phyloP scores from a whole-genome alignment of 371 early-diverging fungal species.

The Thermomucor indicae-seudaticae region DNA sequence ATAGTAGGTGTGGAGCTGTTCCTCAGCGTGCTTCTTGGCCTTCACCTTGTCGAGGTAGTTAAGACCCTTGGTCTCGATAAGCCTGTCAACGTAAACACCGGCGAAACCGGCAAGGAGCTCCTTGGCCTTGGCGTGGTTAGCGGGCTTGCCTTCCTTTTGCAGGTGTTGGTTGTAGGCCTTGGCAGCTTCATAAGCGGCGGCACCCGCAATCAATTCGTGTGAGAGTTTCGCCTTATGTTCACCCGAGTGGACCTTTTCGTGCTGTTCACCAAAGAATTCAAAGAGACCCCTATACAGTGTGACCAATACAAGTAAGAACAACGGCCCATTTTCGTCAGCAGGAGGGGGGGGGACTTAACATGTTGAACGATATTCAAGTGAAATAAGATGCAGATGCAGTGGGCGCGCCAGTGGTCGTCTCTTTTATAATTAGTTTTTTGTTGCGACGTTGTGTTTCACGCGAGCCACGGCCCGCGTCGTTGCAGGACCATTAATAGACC shows the following conservation, averaged over 20 bases:
- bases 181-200: conserved; percentile 41
- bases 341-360: too few relatives aligned
- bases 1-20: conserved; percentile 26
- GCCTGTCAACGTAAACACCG: conserved; percentile 47
- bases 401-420: too few relatives aligned
- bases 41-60: conserved; percentile 38
- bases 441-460: too few relatives aligned
- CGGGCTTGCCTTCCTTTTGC: conserved; percentile 40
- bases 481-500: too few relatives aligned
- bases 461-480: too few relatives aligned
- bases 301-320: too few relatives aligned
- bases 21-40: conserved; percentile 42
- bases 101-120: conserved; percentile 49
- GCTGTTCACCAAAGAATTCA: conserved; percentile 22
- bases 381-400: too few relatives aligned
- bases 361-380: too few relatives aligned
- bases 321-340: too few relatives aligned
- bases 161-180: conserved; percentile 49
- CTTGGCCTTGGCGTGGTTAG: conserved; percentile 43
- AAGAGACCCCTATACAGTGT: conserved; percentile 48
- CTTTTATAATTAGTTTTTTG: too few relatives aligned
- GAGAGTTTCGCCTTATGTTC: conserved; percentile 37
- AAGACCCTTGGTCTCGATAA: conserved; percentile 52
- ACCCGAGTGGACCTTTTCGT: conserved; percentile 18
- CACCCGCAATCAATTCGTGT: conserved; percentile 54